Evolutionary conservation across 2,329 filamentous ascomycete species (phyloP).

Genomic region (Penicillium italicum): DNA sequence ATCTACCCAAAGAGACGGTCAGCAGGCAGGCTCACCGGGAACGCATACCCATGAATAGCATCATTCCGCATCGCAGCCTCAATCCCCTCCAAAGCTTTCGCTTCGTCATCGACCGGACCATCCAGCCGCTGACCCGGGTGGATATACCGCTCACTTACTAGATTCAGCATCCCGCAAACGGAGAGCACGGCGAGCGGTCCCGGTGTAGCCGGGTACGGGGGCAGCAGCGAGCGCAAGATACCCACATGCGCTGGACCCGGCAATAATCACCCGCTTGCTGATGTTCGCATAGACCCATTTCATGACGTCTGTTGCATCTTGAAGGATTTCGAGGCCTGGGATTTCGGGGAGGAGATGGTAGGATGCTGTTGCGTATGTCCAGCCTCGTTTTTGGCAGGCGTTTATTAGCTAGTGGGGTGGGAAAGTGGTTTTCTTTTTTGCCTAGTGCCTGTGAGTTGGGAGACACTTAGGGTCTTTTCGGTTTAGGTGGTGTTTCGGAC

Average conservation of each 20-base stretch:
- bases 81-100: neutral
- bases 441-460: neutral
- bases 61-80: neutral
- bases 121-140: neutral
- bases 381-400: conserved; percentile 7
- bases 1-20: conserved; percentile 6
- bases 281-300: conserved; percentile 7
- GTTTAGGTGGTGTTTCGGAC: neutral
- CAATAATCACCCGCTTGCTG: conserved; percentile 6
- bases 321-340: conserved; percentile 4
- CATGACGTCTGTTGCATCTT: conserved; percentile 6
- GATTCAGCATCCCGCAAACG: conserved; percentile 3
- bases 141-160: neutral
- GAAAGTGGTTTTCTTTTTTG: conserved; percentile 2
- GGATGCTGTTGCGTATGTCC: conserved; percentile 13
- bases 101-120: neutral
- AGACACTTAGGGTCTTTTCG: neutral
- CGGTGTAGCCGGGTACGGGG: conserved; percentile 2
- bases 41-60: neutral
- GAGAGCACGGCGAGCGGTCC: neutral
- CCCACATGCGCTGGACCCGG: conserved; percentile 14
- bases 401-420: conserved; percentile 11
- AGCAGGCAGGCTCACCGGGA: neutral
- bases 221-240: conserved; percentile 14
- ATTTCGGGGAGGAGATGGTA: conserved; percentile 10